Percentiles rank a stretch among this genome's conserved stretches.
Evolutionary conservation across 345 rosid species (phyloP).

Genomic region (Populus tremula): DNA sequence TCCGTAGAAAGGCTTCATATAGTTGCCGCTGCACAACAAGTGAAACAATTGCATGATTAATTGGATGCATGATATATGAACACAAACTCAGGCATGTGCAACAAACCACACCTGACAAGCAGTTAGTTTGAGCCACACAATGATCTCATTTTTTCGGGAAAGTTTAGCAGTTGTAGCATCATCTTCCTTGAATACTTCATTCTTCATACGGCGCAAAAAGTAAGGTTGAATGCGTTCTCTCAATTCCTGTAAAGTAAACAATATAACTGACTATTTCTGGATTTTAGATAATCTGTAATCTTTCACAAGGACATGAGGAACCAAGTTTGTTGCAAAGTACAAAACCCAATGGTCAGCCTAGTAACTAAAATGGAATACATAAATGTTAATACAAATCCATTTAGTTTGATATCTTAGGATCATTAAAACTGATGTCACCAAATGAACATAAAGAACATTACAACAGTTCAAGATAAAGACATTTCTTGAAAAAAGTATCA

Average conservation of each 20-base stretch:
- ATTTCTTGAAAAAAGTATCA: background rate
- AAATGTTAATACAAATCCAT: background rate
- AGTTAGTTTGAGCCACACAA: constrained; percentile 88
- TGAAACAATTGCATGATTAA: background rate
- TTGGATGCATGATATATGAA: constrained; percentile 3
- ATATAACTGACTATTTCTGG: background rate
- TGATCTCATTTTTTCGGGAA: constrained; percentile 85
- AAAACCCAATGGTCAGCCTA: background rate
- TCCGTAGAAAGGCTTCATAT: constrained; percentile 84
- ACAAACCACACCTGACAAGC: constrained; percentile 64
- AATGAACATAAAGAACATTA: background rate
- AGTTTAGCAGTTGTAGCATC: constrained; percentile 54
- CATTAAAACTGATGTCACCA: background rate
- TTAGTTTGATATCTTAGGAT: background rate
- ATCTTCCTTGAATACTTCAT: constrained; percentile 69
- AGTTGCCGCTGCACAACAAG: constrained; percentile 61
- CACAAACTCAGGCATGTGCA: constrained; percentile 3
- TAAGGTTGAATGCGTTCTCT: constrained; percentile 89
- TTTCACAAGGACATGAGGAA: background rate
- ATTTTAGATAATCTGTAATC: background rate
- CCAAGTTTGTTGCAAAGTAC: background rate
- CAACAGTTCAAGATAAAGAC: background rate
- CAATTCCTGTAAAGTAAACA: constrained; percentile 51
- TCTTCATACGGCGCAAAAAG: constrained; percentile 89
- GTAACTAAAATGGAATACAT: background rate